phyloP scores from a whole-genome alignment of 352 stramenopile species.

The Blastocystis sp. region DNA sequence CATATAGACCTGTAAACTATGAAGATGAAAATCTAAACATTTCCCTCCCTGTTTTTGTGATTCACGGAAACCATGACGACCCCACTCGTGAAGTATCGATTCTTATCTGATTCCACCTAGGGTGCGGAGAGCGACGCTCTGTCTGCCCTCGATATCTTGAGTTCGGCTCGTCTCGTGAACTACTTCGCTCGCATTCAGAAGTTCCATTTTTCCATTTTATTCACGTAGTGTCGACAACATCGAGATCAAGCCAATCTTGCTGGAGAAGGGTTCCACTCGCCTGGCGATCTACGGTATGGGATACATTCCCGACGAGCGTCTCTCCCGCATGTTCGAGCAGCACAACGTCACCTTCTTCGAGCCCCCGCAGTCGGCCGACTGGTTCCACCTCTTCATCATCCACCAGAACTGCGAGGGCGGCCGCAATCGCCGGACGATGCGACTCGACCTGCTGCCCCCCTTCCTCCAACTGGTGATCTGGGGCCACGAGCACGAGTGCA shows the following conservation, averaged over 20 bases:
- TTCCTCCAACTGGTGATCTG: slow-evolving; percentile 94
- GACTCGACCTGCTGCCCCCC: slow-evolving; percentile 91
- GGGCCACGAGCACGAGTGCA: slow-evolving; percentile 96
- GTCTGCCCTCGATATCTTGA: slow-evolving; percentile 87
- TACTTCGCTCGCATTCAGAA: slow-evolving; percentile 86
- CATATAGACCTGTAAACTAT: slow-evolving; percentile 83
- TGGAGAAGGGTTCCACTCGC: slow-evolving; percentile 86
- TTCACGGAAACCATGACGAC: slow-evolving; percentile 99
- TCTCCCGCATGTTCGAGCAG: slow-evolving; percentile 72
- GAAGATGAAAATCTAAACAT: slow-evolving; percentile 85
- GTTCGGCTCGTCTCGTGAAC: slow-evolving; percentile 90
- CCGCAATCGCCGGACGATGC: slow-evolving; percentile 79
- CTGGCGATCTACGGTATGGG: slow-evolving; percentile 94
- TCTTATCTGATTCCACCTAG: slow-evolving; percentile 62
- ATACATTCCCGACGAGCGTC: slow-evolving; percentile 92
- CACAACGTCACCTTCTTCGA: slow-evolving; percentile 63
- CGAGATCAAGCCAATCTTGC: slow-evolving; percentile 85
- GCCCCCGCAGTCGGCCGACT: slow-evolving; percentile 65
- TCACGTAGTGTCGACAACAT: slow-evolving; percentile 82
- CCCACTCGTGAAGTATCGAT: slow-evolving; percentile 79
- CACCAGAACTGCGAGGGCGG: slow-evolving; percentile 87
- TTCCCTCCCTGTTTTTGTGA: slow-evolving; percentile 90
- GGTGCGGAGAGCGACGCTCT: slow-evolving; percentile 69
- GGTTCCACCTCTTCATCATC: slow-evolving; percentile 96
- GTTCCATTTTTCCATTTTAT: slow-evolving; percentile 25